Base-by-base conservation (phyloP, 2,329 filamentous ascomycete species). In the Tolypocladium ovalisporum region DNA sequence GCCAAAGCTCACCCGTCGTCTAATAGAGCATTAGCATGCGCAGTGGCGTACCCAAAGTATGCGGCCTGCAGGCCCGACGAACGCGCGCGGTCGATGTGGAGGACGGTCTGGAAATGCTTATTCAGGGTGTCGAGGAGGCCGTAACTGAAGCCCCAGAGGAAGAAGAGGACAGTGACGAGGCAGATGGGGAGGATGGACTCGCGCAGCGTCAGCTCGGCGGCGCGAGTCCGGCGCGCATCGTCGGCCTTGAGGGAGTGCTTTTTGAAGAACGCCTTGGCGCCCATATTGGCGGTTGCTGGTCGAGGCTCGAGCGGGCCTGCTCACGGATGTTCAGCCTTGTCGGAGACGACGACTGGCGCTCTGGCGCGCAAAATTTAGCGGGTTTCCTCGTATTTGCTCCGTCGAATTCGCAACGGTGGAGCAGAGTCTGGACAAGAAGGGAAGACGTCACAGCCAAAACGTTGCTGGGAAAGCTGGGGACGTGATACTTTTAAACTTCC, bases 111-210 rank as follows among this genome's bases (percentile, higher is more conserved):
- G 63, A 80, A 79, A 64, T 79, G 76, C 59, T 74, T 73, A 69
- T 79, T 79, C 62, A 79, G 72, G 24, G 77, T 77, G 60, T 76
- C 74, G 52, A 77, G 68, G 22, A 77, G 67, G 49, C 75, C 74
- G 61, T 76, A 77, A 57, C 72, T 73, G 63, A 78, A 76, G 13
- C 75, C 75, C 75, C 74, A 76, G 44, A 78, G 71, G 59, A 77
- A 76, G 67, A 76, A 77, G 36, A 77, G 68, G 32, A 72, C 67
- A 8, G 76, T 78, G 52, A 76, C 74, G 5, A 90, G 76, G 56
- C 75, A 74, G 52, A 89, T 77, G 3, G 87, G 87, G 62, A 81
- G 80, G 56, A 90, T 76, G 15, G 86, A 89, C 65, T 88, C 78
- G 55, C 83, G 76, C 35, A 89, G 68, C 0, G 85, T 88, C 60